phyloP scores from a whole-genome alignment of 1,284 basidiomycete genomes.

The Leccinum pachyderme region DNA sequence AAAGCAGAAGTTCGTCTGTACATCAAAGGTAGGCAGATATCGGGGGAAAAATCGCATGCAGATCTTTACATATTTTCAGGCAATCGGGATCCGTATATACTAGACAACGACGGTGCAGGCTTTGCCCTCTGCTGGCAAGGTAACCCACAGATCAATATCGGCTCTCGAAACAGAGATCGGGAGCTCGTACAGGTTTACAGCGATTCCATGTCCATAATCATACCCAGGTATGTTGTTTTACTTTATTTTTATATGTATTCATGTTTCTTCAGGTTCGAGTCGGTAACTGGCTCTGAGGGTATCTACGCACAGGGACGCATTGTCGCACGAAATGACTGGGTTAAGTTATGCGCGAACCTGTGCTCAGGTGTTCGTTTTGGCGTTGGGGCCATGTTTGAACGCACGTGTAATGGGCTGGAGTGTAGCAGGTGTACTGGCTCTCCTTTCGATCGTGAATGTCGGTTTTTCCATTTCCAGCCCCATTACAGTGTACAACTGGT shows the following conservation, averaged over 20 bases:
- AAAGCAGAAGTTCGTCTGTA: slow-evolving; percentile 74
- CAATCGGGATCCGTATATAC: slow-evolving; percentile 78
- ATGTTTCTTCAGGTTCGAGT: slow-evolving; percentile 25
- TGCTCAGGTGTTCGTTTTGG: slow-evolving; percentile 91
- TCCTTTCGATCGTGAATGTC: slow-evolving; percentile 76
- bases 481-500: slow-evolving; percentile 80
- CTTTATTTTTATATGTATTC: not conserved
- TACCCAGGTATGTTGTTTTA: slow-evolving; percentile 64
- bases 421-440: slow-evolving; percentile 66
- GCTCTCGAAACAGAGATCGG: slow-evolving; percentile 68
- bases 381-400: slow-evolving; percentile 81
- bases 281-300: not conserved
- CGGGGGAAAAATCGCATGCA: slow-evolving; percentile 1
- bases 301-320: slow-evolving; percentile 19
- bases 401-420: slow-evolving; percentile 71
- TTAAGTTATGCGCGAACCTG: slow-evolving; percentile 77
- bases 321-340: slow-evolving; percentile 34
- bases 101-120: slow-evolving; percentile 80
- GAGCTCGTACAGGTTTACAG: slow-evolving; percentile 87
- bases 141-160: slow-evolving; percentile 72
- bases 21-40: slow-evolving; percentile 68
- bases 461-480: slow-evolving; percentile 79
- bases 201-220: slow-evolving; percentile 76
- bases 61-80: slow-evolving; percentile 47
- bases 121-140: slow-evolving; percentile 89